Evolutionary conservation across 305 asterid genomes (phyloP), one percentile per base, ranked within the genome.

Genomic region (Rubia tinctorum): DNA sequence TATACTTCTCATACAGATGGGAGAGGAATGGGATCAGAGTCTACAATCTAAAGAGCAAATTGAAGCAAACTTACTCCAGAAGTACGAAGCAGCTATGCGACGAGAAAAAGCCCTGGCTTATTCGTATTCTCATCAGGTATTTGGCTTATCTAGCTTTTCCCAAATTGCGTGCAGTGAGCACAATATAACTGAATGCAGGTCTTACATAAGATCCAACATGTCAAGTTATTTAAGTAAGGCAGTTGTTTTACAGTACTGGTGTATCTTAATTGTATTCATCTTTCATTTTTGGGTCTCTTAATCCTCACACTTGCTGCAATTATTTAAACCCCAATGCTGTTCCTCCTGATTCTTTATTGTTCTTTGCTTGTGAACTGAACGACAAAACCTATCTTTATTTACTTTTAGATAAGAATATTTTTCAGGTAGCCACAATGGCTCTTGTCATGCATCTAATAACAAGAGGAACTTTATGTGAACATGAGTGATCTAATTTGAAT

Each of bases 51-150:
- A 88, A 78, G 97, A 95, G 81, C 82, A 87, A 81, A 76, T 92
- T 62, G 99, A 95, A 82, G 91, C 92, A 12, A 90, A 76, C 74
- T 82, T 95, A 78, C 85, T 95, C 76, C 88, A 90, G 70, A 95
- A 95, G 84, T 92, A 76, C 56, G 98, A 92, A 83, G 99, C 98
- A 63, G 80, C 97, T 49, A 83, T 87, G 96, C 86, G 94, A 80
- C 91, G 98, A 45, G 99, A 95, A 90, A 85, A 93, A 77, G 98
- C 99, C 23, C 84, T 94, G 67, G 99, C 99, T 75, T 95, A 95
- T 82, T 92, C 99, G 45, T 90, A 79, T 85, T 90, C 96, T 75
- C 99, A 92, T 79, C 99, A 95, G 98, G 99, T 95, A 89, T 66
- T 66, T 71, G 18, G 62, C 55, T 73, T 39, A 34, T 63, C 44